These are phyloP conservation scores for Argentina anserina DNA, from an alignment of 306 rosid species.

Conservation along the genomic window DNA sequence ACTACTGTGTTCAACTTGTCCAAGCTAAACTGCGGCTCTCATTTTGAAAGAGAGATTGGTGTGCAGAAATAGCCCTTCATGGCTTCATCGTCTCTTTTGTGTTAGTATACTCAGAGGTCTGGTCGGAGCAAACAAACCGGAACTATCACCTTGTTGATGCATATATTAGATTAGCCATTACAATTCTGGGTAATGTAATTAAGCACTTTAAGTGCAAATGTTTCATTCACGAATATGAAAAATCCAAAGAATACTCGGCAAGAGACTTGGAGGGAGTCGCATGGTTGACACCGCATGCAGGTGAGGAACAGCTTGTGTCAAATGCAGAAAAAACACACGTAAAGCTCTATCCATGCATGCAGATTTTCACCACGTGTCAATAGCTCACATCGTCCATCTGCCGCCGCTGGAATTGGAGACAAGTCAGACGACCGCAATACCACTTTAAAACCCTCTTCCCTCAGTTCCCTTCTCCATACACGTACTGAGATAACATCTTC, in stretches of 20 bases:
- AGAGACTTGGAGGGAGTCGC: no score
- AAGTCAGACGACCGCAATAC: no score
- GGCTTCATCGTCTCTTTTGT: not conserved
- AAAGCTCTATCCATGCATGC: not conserved
- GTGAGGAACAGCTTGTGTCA: not conserved
- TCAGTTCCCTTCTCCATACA: not conserved
- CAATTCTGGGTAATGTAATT: not conserved
- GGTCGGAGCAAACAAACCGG: slow-evolving; percentile 13
- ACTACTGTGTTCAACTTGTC: slow-evolving; percentile 11
- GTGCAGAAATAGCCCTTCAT: slow-evolving; percentile 57
- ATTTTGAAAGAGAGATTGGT: slow-evolving; percentile 77
- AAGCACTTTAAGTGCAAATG: no score
- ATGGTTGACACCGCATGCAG: not conserved
- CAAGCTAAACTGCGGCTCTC: slow-evolving; percentile 79
- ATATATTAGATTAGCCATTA: not conserved
- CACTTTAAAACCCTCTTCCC: not conserved
- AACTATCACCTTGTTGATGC: slow-evolving; percentile 32
- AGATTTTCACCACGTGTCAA: not conserved
- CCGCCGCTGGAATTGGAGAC: not conserved
- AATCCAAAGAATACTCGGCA: no score
- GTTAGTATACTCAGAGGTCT: not conserved
- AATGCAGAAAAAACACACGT: not conserved
- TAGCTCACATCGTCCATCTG: not conserved
- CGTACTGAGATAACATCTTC: not conserved
- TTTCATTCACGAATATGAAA: no score